Conservation (phyloP, 441 rosid genomes). For the Eutrema salsugineum region DNA sequence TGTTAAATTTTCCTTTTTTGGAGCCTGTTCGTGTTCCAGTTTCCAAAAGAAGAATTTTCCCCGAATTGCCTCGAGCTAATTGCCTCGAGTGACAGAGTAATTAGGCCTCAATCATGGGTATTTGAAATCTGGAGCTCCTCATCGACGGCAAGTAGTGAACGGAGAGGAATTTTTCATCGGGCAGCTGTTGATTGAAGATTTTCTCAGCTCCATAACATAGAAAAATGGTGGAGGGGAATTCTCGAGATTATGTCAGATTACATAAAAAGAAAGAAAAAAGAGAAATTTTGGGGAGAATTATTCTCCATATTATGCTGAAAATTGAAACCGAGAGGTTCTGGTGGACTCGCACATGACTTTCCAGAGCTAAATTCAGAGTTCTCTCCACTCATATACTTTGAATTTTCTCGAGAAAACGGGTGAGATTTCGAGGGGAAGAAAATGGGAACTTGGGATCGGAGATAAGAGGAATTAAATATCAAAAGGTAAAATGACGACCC, state of each 20-base stretch:
- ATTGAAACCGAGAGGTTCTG: slow-evolving; percentile 25
- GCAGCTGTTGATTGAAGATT: slow-evolving; percentile 1
- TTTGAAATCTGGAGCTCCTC: slow-evolving; percentile 15
- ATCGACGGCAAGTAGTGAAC: neutral
- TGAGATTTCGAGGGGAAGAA: neutral
- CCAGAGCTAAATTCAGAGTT: neutral
- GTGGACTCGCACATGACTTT: neutral
- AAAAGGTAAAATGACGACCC: slow-evolving; percentile 1
- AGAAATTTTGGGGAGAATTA: neutral
- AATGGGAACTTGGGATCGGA: slow-evolving; percentile 11
- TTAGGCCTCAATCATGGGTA: neutral
- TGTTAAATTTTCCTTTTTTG: neutral
- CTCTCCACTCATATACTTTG: neutral
- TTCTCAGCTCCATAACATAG: neutral
- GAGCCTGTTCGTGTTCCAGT: slow-evolving; percentile 58
- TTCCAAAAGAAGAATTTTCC: neutral
- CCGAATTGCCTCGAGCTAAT: neutral
- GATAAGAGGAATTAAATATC: neutral
- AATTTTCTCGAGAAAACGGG: slow-evolving; percentile 6
- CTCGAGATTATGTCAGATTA: slow-evolving; percentile 10
- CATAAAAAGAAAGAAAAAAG: neutral
- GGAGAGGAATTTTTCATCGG: neutral
- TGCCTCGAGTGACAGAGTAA: neutral
- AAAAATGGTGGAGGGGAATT: neutral
- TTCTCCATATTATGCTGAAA: slow-evolving; percentile 7